Conservation (phyloP, 768 basidiomycete species). For the Panellus pusillus region DNA sequence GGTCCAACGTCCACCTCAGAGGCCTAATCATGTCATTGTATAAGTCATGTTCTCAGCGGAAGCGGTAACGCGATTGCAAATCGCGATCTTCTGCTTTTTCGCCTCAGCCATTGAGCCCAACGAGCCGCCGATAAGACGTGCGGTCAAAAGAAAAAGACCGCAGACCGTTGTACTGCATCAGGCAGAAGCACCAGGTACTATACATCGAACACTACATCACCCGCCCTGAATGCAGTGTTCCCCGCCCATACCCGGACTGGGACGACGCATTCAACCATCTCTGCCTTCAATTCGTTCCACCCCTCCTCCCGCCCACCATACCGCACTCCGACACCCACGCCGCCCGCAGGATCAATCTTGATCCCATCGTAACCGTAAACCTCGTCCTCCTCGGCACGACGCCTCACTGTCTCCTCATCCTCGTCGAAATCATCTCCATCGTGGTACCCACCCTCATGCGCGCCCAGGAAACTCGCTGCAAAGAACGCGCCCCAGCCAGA, state of each 20-base stretch:
- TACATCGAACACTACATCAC: conserved; percentile 77
- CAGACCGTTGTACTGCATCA: no score
- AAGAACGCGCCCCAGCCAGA: conserved; percentile 43
- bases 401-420: conserved; percentile 34
- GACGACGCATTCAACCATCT: conserved; percentile 94
- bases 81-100: no score
- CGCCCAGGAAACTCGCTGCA: conserved; percentile 30
- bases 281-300: conserved; percentile 69
- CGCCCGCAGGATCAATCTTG: conserved; percentile 45
- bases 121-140: no score
- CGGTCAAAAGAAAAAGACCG: no score
- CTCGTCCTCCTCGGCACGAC: conserved; percentile 29
- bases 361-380: conserved; percentile 48
- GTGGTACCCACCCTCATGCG: conserved; percentile 52
- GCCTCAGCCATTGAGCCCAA: no score
- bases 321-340: conserved; percentile 52
- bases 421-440: conserved; percentile 52
- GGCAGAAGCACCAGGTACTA: conserved; percentile 25
- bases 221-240: conserved; percentile 82
- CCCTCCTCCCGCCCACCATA: conserved; percentile 56
- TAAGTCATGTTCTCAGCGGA: no score
- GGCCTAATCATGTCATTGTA: no score
- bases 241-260: conserved; percentile 87
- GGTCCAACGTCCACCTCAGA: no score
- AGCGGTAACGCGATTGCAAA: no score